Conservation (phyloP, 1,284 basidiomycete genomes). For the Leccinum colubrinum region DNA sequence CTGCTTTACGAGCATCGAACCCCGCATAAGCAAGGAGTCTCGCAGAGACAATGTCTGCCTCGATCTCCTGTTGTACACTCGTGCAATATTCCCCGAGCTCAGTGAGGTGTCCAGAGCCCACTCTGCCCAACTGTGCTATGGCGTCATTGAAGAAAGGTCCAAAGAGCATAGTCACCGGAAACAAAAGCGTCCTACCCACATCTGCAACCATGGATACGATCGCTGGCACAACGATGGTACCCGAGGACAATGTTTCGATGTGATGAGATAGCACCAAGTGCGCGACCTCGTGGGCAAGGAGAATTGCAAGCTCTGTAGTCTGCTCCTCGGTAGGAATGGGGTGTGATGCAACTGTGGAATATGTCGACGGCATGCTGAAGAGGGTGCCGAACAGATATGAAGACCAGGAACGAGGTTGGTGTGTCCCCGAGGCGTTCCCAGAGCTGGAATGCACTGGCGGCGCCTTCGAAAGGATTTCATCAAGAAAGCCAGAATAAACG, state of each 20-base stretch:
- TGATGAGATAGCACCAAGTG: slow-evolving; percentile 88
- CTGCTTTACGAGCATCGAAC: slow-evolving; percentile 75
- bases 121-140: slow-evolving; percentile 74
- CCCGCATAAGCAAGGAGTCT: slow-evolving; percentile 86
- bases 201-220: slow-evolving; percentile 76
- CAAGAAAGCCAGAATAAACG: slow-evolving; percentile 85
- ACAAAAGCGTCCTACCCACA: slow-evolving; percentile 71
- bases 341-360: slow-evolving; percentile 29
- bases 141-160: slow-evolving; percentile 92
- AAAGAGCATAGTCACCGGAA: slow-evolving; percentile 86
- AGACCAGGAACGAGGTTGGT: slow-evolving; percentile 43
- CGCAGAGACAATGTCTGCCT: slow-evolving; percentile 87
- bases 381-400: slow-evolving; percentile 48
- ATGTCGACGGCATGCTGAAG: slow-evolving; percentile 34
- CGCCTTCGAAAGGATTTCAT: slow-evolving; percentile 65
- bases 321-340: slow-evolving; percentile 74
- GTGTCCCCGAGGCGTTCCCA: neutral
- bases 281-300: slow-evolving; percentile 86
- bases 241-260: slow-evolving; percentile 82
- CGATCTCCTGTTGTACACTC: slow-evolving; percentile 76
- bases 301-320: slow-evolving; percentile 79
- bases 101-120: slow-evolving; percentile 70
- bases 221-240: slow-evolving; percentile 78
- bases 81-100: slow-evolving; percentile 72
- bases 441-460: slow-evolving; percentile 26